Percentiles rank a stretch among this genome's conserved stretches.
Conservation (phyloP, 345 rosid species). For the Cardamine resedifolia region DNA sequence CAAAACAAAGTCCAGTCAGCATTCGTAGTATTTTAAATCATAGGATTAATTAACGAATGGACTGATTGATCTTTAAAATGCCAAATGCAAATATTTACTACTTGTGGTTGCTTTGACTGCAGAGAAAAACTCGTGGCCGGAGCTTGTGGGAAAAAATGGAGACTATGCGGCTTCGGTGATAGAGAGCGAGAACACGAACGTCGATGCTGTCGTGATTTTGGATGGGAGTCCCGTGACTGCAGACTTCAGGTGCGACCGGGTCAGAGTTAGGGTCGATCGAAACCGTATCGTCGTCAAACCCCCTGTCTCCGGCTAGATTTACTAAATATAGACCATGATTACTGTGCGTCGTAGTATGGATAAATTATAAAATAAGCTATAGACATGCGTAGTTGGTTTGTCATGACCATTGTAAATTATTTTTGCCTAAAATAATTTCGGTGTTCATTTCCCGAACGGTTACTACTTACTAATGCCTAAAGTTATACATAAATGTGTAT, state of each 20-base stretch:
- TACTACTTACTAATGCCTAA: neutral
- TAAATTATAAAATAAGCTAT: neutral
- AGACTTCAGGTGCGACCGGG: slow-evolving; percentile 38
- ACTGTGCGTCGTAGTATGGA: neutral
- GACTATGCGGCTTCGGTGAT: slow-evolving; percentile 30
- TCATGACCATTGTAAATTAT: neutral
- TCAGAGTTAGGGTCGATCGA: slow-evolving; percentile 34
- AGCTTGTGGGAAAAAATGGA: slow-evolving; percentile 32
- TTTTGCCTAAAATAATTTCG: neutral
- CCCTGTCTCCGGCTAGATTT: slow-evolving; percentile 30
- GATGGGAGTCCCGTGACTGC: slow-evolving; percentile 23
- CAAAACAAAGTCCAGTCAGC: too few species aligned
- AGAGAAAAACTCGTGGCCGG: slow-evolving; percentile 40
- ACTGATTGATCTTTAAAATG: neutral
- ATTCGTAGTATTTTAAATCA: too few species aligned
- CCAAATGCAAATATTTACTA: neutral
- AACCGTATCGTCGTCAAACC: slow-evolving; percentile 17
- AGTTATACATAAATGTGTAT: neutral
- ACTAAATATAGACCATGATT: neutral
- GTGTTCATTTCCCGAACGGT: neutral
- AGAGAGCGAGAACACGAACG: slow-evolving; percentile 29
- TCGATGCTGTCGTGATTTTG: slow-evolving; percentile 21
- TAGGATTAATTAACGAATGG: neutral
- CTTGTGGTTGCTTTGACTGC: neutral
- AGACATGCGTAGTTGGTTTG: neutral